Percentiles rank a stretch among this genome's conserved stretches.
phyloP scores from a whole-genome alignment of 2,329 filamentous ascomycete species.

The Rutstroemia sp. region DNA sequence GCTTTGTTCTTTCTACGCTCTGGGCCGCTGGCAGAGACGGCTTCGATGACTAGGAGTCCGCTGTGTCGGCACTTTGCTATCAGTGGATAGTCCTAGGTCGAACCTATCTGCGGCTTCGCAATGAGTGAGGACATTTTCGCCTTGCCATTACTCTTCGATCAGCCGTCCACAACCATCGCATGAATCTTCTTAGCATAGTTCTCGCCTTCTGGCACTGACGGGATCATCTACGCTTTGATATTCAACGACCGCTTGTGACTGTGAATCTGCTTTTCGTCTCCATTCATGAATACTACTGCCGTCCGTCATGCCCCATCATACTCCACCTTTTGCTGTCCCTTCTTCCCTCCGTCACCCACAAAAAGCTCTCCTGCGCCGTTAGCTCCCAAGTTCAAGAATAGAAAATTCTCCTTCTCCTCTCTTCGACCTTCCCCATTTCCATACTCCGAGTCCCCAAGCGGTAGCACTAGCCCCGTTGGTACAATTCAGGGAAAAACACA shows the following conservation, averaged over 20 bases:
- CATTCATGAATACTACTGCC: background rate
- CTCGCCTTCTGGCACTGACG: background rate
- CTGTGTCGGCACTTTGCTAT: background rate
- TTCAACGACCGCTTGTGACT: background rate
- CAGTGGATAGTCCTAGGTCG: background rate
- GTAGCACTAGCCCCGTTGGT: background rate
- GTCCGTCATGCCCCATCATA: background rate
- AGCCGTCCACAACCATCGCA: background rate
- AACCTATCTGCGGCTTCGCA: background rate
- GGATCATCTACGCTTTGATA: slow-evolving; percentile 2
- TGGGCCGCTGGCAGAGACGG: background rate
- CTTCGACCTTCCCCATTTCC: background rate
- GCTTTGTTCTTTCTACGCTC: background rate
- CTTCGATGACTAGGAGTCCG: background rate
- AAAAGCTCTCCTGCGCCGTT: background rate
- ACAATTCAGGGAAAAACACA: background rate
- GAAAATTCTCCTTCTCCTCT: background rate
- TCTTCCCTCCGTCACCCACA: background rate
- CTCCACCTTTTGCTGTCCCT: background rate
- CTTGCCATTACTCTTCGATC: background rate
- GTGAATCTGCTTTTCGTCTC: background rate
- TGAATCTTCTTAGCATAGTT: background rate
- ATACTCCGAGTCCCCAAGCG: slow-evolving; percentile 6
- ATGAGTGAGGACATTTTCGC: background rate
- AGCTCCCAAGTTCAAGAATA: slow-evolving; percentile 1